Conservation (phyloP, 768 basidiomycete genomes). For the Tulasnella sp. region DNA sequence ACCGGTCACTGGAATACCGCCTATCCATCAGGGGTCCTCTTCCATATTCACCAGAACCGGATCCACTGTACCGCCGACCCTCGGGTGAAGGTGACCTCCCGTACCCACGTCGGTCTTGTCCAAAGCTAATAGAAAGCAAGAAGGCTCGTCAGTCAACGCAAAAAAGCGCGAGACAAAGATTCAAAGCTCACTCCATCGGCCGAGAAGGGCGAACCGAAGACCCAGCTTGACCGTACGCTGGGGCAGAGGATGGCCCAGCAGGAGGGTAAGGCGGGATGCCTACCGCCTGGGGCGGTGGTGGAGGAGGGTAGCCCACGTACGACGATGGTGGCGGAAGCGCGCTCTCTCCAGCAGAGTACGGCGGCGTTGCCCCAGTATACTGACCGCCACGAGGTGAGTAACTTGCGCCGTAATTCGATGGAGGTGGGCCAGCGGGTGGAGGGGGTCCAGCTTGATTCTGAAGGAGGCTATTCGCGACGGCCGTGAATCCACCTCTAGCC, state of each 20-base stretch:
- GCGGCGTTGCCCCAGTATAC: not conserved
- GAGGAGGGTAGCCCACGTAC: not conserved
- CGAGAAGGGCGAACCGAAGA: slow-evolving; percentile 10
- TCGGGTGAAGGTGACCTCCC: slow-evolving; percentile 13
- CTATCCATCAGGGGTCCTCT: not conserved
- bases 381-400: not conserved
- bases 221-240: not conserved
- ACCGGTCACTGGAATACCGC: not conserved
- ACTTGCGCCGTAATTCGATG: not conserved
- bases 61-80: not conserved
- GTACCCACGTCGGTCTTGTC: not conserved
- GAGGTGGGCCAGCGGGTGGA: not conserved
- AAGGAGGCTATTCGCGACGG: not conserved
- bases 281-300: slow-evolving; percentile 2
- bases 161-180: not conserved
- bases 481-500: not conserved
- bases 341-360: not conserved
- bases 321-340: not conserved
- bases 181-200: slow-evolving; percentile 6
- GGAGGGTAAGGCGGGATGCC: slow-evolving; percentile 15
- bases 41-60: not conserved
- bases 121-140: not conserved
- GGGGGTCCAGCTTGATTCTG: not conserved
- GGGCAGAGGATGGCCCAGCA: not conserved
- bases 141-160: not conserved